These are phyloP conservation scores for Suillus decipiens DNA, from an alignment of 768 basidiomycete species.

Conservation along the genomic window DNA sequence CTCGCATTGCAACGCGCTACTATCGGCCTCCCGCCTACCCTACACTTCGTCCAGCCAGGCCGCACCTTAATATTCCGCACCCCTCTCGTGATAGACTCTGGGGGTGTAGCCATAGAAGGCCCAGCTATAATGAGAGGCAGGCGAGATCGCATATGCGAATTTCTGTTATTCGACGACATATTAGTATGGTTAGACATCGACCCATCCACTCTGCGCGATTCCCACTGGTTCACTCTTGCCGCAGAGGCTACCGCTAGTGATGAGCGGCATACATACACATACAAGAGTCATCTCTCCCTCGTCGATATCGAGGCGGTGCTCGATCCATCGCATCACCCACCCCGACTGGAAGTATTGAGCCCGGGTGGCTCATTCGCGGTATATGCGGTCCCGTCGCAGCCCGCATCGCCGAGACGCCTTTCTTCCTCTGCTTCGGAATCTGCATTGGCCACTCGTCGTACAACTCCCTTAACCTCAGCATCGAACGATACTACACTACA, in stretches of 20 bases:
- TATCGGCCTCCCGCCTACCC: conserved; percentile 69
- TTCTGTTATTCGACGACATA: conserved; percentile 3
- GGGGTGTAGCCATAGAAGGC: conserved; percentile 4
- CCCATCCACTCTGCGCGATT: not conserved
- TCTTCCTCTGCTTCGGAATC: conserved; percentile 3
- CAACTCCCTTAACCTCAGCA: not conserved
- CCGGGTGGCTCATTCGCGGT: conserved; percentile 78
- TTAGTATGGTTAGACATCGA: conserved; percentile 4
- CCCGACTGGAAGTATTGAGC: conserved; percentile 69
- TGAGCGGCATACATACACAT: conserved; percentile 49
- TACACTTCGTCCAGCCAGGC: conserved; percentile 80
- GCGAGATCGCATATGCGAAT: conserved; percentile 4
- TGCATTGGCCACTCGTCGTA: not conserved
- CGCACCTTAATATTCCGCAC: conserved; percentile 56
- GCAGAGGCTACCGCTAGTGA: not conserved
- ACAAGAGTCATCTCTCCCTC: conserved; percentile 66
- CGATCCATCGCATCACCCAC: conserved; percentile 19
- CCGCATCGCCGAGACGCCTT: not conserved
- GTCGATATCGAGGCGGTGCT: conserved; percentile 80
- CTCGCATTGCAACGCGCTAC: conserved; percentile 81
- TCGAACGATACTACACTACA: conserved; percentile 1
- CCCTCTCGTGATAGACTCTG: conserved; percentile 4
- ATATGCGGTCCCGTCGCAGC: conserved; percentile 55
- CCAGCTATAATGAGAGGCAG: conserved; percentile 1
- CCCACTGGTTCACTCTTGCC: not conserved